Base-by-base conservation (phyloP, 179 eudicot species). In the Monotropa hypopitys region DNA sequence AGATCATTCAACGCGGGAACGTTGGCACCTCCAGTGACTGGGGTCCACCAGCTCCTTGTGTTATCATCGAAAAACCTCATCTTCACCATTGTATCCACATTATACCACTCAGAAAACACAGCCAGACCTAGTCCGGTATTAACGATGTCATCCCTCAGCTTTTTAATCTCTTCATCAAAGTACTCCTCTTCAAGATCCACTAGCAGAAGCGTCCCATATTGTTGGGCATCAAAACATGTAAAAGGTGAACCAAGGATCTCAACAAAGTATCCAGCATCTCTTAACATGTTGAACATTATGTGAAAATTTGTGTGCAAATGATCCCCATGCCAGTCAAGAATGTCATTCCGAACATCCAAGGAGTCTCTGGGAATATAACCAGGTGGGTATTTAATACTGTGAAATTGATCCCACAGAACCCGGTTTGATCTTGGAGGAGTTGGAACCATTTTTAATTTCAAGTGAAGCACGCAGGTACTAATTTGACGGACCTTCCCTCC, bases 291-390 rank as follows among this genome's bases (percentile, higher is more conserved):
- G 82, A 85, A 95, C 97, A 93, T 91, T 50, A 91, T 89, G 78
- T 95, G 99, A 76, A 89, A 95, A 80, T 95, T 95, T 57, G 99
- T 95, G 77, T 95, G 99, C 65, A 89, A 84, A 84, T 95, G 99
- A 84, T 95, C 99, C 70, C 99, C 99, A 83, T 95, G 99, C 99
- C 99, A 95, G 81, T 95, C 99, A 30, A 95, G 92, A 69, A 95
- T 95, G 87, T 95, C 99, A 80, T 91, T 91, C 71, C 97, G 90
- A 73, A 95, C 99, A 88, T 95, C 99, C 83, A 95, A 88, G n/a
- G 99, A 95, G 77, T 95, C 99, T 83, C 97, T 84, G 38, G 99
- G 99, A 73, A 95, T 90, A 79, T 95, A 95, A 70, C 98, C 99
- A 74, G 99, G 99, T 42, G 99, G 99, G 72, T 93, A 95, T 69